Evolutionary conservation across 2,329 filamentous ascomycete species (phyloP).

Genomic region (Cladorrhinum sp.): DNA sequence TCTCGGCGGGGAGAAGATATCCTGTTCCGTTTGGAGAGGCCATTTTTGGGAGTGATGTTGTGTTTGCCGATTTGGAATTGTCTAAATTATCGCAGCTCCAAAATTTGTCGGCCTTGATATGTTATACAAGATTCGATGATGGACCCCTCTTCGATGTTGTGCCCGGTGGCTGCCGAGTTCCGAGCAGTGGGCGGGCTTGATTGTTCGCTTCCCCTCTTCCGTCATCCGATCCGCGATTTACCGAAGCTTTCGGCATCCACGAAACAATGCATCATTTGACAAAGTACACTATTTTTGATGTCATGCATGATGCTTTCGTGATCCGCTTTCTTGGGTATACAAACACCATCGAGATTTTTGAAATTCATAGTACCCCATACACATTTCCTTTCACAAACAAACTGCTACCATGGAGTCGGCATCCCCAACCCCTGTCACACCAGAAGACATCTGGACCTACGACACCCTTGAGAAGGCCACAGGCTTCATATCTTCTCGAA

Average conservation of each 20-base stretch:
- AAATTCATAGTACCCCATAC: too few species aligned
- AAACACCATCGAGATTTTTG: too few species aligned
- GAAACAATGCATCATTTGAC: background rate
- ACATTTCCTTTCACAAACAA: background rate
- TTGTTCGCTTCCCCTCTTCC: constrained; percentile 11
- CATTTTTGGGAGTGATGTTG: constrained; percentile 14
- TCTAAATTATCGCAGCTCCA: too few species aligned
- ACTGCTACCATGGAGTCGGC: background rate
- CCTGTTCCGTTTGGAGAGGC: constrained; percentile 29
- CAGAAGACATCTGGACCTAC: constrained; percentile 26
- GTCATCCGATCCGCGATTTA: constrained; percentile 20
- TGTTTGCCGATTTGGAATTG: background rate
- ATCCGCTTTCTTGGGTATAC: too few species aligned
- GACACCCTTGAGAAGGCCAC: constrained; percentile 31
- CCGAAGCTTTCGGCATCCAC: constrained; percentile 7
- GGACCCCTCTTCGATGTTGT: too few species aligned
- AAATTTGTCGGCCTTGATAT: background rate
- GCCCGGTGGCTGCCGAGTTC: background rate
- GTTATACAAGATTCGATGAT: background rate
- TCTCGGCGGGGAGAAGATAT: constrained; percentile 31
- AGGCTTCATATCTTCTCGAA: constrained; percentile 17
- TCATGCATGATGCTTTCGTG: too few species aligned
- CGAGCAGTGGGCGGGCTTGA: background rate
- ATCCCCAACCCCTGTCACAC: background rate
- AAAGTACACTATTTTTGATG: background rate